Percentiles rank a stretch among this genome's conserved stretches.
Conservation (phyloP, 805 yeast genomes). For the Blastobotrys attinorum region DNA sequence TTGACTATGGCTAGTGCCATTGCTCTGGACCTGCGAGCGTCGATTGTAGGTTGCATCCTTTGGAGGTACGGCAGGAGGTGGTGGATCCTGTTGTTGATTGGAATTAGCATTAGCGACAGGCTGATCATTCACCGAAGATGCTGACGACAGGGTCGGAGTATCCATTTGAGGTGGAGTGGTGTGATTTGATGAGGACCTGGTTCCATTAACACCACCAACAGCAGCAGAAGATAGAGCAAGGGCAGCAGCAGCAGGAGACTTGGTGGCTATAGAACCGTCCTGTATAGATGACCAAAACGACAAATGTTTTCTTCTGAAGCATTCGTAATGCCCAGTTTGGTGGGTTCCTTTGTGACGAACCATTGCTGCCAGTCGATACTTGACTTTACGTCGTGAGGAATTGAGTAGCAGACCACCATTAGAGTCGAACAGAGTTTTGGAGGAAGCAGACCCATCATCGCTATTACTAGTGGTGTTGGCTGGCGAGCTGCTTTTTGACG, state of each 20-base stretch:
- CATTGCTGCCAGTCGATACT: conserved; percentile 59
- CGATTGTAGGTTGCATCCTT: too few species aligned
- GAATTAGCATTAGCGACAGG: background rate
- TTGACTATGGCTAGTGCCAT: background rate
- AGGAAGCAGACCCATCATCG: conserved; percentile 13
- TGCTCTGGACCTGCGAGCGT: too few species aligned
- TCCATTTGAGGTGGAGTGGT: background rate
- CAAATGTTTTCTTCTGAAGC: conserved; percentile 58
- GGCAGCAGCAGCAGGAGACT: too few species aligned
- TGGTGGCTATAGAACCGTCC: background rate
- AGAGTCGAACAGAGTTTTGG: too few species aligned
- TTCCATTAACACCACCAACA: background rate
- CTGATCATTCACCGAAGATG: background rate
- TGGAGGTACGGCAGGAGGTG: background rate
- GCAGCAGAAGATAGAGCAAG: too few species aligned
- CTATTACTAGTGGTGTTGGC: conserved; percentile 5
- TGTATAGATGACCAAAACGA: conserved; percentile 17
- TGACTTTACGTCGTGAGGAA: conserved; percentile 23
- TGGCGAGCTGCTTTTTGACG: conserved; percentile 1
- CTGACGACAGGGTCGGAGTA: background rate
- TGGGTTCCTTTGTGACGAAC: conserved; percentile 87
- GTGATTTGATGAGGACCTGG: background rate
- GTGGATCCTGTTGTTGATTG: too few species aligned
- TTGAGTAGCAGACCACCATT: too few species aligned
- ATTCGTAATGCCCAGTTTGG: conserved; percentile 83